Percentiles rank a stretch among this genome's conserved stretches.
Conservation (phyloP, 2,329 filamentous ascomycete species). For the Pyrenophora teres region DNA sequence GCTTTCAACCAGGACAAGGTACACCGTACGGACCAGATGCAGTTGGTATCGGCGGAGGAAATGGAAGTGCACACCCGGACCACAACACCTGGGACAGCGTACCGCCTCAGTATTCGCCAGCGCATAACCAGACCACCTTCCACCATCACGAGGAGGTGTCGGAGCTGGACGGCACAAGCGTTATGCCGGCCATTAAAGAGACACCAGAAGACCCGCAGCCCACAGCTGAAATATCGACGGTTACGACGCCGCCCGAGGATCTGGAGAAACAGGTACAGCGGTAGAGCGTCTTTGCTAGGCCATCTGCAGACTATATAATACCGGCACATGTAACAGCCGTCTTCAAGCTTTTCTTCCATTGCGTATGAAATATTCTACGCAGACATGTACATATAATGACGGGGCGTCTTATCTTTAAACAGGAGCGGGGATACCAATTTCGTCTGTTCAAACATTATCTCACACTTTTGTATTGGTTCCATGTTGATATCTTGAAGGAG, state of each 20-base stretch:
- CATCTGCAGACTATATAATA: neutral
- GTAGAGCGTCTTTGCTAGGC: neutral
- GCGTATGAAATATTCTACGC: neutral
- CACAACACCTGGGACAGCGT: constrained; percentile 33
- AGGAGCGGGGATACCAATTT: neutral
- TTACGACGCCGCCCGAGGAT: constrained; percentile 30
- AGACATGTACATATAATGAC: neutral
- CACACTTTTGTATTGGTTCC: no score
- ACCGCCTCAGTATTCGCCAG: constrained; percentile 40
- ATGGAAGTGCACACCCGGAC: constrained; percentile 20
- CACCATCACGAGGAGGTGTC: constrained; percentile 7
- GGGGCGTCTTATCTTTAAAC: neutral
- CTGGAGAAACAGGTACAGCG: constrained; percentile 24
- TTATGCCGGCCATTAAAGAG: constrained; percentile 20
- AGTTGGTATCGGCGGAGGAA: constrained; percentile 41
- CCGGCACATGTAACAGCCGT: neutral
- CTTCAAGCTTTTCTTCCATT: neutral
- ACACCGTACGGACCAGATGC: constrained; percentile 34
- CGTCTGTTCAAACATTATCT: neutral
- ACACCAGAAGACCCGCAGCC: constrained; percentile 6
- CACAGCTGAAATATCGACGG: constrained; percentile 23
- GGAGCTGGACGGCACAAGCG: constrained; percentile 27
- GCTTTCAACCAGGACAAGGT: constrained; percentile 30
- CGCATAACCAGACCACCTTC: constrained; percentile 16
- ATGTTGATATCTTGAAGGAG: no score